Evolutionary conservation across 169 alveolate species (phyloP).

Genomic region (Plasmodium gaboni): DNA sequence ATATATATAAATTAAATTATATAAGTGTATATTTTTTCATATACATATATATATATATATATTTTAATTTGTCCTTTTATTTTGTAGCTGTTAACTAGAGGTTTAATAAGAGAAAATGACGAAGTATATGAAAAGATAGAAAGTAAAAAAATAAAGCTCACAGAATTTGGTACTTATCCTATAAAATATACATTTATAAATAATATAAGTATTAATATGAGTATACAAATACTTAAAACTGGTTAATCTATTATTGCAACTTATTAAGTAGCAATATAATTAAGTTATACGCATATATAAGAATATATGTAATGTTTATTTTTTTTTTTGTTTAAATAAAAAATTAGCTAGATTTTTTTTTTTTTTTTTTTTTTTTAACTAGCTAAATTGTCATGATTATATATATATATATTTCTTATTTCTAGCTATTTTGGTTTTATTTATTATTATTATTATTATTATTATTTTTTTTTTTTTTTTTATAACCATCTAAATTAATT

Average conservation of each 20-base stretch:
- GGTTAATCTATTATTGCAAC: not conserved
- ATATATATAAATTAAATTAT: not conserved
- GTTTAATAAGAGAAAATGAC: slow-evolving; percentile 70
- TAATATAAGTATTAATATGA: slow-evolving; percentile 33
- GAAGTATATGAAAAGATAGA: slow-evolving; percentile 68
- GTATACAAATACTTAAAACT: slow-evolving; percentile 36
- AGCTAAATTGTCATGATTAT: slow-evolving; percentile 1
- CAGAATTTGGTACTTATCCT: slow-evolving; percentile 60
- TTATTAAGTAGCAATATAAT: not conserved
- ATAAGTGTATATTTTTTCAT: not conserved
- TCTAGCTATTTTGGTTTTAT: not conserved
- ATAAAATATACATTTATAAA: slow-evolving; percentile 65
- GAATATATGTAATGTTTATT: not conserved
- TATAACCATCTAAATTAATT: too few relatives aligned
- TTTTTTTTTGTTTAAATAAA: not conserved
- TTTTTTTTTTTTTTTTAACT: slow-evolving; percentile 2
- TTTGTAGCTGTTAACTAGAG: slow-evolving; percentile 51
- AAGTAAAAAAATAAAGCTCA: slow-evolving; percentile 59
- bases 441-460: not conserved
- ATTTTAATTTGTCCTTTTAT: not conserved
- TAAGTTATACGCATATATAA: not conserved
- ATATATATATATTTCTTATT: not conserved
- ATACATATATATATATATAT: slow-evolving; percentile 10
- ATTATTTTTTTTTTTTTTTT: not conserved
- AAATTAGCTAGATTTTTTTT: slow-evolving; percentile 28